phyloP scores from a whole-genome alignment of 805 yeast species.

The Metschnikowia kunwiensis region DNA sequence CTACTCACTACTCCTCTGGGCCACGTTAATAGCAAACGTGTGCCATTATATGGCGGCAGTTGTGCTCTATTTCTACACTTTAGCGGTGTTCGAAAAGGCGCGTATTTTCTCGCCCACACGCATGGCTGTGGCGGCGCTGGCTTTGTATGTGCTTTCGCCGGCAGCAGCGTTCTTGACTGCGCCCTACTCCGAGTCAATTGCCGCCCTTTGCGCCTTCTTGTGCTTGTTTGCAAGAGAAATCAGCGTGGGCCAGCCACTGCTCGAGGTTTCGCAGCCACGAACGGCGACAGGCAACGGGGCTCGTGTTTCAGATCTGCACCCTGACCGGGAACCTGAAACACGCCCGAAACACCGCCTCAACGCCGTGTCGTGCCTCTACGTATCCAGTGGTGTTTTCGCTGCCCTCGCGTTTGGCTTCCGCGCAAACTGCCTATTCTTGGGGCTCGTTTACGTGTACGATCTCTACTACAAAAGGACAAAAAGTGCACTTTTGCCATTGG shows the following conservation, averaged over 20 bases:
- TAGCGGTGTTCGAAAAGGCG: conserved; percentile 17
- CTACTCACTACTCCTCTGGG: conserved; percentile 14
- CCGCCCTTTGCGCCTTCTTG: conserved; percentile 55
- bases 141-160: conserved; percentile 61
- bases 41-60: conserved; percentile 51
- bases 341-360: neutral
- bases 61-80: conserved; percentile 50
- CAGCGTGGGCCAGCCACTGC: conserved; percentile 16
- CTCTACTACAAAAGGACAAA: conserved; percentile 21
- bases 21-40: conserved; percentile 49
- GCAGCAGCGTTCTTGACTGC: conserved; percentile 76
- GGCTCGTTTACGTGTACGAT: conserved; percentile 63
- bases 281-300: neutral
- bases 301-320: neutral
- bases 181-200: conserved; percentile 73
- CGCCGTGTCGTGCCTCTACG: conserved; percentile 20
- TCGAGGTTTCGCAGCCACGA: conserved; percentile 1
- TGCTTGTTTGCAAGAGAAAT: conserved; percentile 54
- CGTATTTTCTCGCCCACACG: conserved; percentile 19
- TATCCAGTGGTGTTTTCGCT: conserved; percentile 53
- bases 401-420: conserved; percentile 61
- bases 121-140: conserved; percentile 24
- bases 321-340: neutral
- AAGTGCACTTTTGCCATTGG: conserved; percentile 27
- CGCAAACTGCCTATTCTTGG: conserved; percentile 74